Percentiles rank a stretch among this genome's conserved stretches.
Evolutionary conservation across 371 early-diverging fungal genomes (phyloP).

Genomic region (Umbelopsis sp.): DNA sequence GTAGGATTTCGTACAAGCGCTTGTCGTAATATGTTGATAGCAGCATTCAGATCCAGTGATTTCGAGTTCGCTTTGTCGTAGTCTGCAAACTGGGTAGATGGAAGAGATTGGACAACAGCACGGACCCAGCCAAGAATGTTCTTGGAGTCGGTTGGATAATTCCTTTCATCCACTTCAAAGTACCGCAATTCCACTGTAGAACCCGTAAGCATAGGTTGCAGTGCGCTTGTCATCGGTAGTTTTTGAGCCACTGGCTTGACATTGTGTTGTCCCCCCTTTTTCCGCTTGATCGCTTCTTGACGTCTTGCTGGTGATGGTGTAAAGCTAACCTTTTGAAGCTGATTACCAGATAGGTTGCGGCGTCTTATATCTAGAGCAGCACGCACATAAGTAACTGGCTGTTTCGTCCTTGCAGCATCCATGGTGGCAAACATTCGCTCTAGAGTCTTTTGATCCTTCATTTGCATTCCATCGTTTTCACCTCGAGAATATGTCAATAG

Average conservation of each 20-base stretch:
- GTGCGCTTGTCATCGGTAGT: conserved; percentile 1
- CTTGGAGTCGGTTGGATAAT: neutral
- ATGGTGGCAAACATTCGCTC: conserved; percentile 4
- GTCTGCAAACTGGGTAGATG: neutral
- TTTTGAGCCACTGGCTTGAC: neutral
- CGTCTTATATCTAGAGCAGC: neutral
- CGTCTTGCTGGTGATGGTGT: neutral
- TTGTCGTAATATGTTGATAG: conserved; percentile 9
- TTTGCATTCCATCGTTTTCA: neutral
- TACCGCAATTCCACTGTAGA: neutral
- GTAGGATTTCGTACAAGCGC: conserved; percentile 12
- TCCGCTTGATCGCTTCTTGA: neutral
- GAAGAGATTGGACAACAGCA: neutral
- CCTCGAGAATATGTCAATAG: neutral
- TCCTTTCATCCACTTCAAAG: conserved; percentile 9
- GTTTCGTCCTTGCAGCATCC: neutral
- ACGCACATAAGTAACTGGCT: neutral
- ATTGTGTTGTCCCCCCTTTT: neutral
- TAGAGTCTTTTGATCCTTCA: neutral
- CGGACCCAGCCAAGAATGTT: neutral
- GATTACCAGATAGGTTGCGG: neutral
- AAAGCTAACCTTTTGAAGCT: conserved; percentile 7
- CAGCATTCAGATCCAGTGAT: neutral
- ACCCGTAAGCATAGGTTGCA: neutral
- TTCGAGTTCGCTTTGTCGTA: conserved; percentile 2